Evolutionary conservation across 2,329 filamentous ascomycete genomes (phyloP), one percentile per base, ranked within the genome.

Genomic region (Intubia oerlemansii): DNA sequence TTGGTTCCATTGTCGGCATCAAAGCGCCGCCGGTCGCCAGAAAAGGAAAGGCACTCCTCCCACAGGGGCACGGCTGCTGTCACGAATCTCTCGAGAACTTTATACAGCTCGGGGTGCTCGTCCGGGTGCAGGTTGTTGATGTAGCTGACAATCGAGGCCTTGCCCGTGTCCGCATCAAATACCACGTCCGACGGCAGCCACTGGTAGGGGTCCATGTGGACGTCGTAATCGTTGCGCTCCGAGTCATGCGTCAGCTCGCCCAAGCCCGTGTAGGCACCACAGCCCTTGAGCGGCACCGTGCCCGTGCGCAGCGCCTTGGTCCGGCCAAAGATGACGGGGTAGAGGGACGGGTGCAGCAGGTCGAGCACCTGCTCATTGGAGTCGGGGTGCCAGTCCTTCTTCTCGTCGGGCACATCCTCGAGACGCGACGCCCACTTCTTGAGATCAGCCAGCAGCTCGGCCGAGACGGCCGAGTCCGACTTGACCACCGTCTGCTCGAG

Each of bases 291-390:
- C 2, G 42, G 41, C 6, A 50, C 47, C 0, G 42, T 45, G 1
- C 47, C 41, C 1, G 33, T 25, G 21, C 59, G 39, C 5, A 59
- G 47, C 5, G 32, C 38, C 9, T 16, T 29, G 8, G 37, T 34
- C 8, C 28, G 29, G 29, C 42, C 42, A 33, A 59, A 64, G 2
- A 64, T 45, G 1, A 72, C 44, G 0, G 65, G 64, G 35, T 59
- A 71, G 32, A 71, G 47, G 2, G 62, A 70, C 5, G 66, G 64
- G 37, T 72, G 57, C 11, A 73, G 54, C 4, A 73, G 47, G 39
- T 72, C 58, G 5, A 62, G 54, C 2, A 73, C 63, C 38, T 51
- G 55, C 2, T 53, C 44, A 28, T 63, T 43, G 0, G 57, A 62
- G 5, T 52, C 45, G 0, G 65, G 66, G 42, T 72, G 62, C 54